A percentile compares a stretch with the other conserved stretches of the same genome.
phyloP scores from a whole-genome alignment of 495 filamentous ascomycete genomes.

The Daldinia decipiens region DNA sequence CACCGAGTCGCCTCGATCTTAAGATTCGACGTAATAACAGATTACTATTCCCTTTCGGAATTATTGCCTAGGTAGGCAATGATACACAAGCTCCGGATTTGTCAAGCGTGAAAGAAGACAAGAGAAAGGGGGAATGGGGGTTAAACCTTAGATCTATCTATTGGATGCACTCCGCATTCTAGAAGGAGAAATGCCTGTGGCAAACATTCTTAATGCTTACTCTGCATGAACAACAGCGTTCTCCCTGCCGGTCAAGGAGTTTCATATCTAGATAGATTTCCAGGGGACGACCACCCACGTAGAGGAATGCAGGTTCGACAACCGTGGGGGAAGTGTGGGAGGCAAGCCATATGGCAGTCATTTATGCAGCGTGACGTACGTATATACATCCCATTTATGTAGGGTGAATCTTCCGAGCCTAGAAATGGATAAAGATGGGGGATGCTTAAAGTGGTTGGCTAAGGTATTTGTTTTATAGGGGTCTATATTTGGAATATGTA shows the following conservation, averaged over 20 bases:
- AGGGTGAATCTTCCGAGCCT: constrained; percentile 14
- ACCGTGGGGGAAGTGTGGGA: constrained; percentile 19
- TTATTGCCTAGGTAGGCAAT: neutral
- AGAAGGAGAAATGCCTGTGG: constrained; percentile 17
- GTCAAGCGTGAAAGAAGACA: neutral
- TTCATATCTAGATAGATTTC: constrained; percentile 16
- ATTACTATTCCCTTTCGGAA: neutral
- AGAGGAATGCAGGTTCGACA: constrained; percentile 18
- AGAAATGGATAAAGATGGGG: constrained; percentile 4
- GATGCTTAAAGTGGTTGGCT: neutral
- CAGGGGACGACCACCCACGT: constrained; percentile 14
- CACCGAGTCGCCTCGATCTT: neutral
- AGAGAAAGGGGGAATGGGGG: neutral
- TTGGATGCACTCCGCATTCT: constrained; percentile 34
- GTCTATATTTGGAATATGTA: neutral
- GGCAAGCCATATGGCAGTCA: constrained; percentile 10
- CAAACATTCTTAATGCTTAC: constrained; percentile 13
- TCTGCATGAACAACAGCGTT: constrained; percentile 15
- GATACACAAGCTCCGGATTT: constrained; percentile 1
- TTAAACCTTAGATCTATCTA: constrained; percentile 22
- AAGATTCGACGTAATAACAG: neutral
- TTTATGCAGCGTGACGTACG: constrained; percentile 35
- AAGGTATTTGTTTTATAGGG: neutral
- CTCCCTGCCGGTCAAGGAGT: neutral
- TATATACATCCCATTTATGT: constrained; percentile 15